Conservation (phyloP, 2,329 filamentous ascomycete genomes). For the Trichothecium roseum region DNA sequence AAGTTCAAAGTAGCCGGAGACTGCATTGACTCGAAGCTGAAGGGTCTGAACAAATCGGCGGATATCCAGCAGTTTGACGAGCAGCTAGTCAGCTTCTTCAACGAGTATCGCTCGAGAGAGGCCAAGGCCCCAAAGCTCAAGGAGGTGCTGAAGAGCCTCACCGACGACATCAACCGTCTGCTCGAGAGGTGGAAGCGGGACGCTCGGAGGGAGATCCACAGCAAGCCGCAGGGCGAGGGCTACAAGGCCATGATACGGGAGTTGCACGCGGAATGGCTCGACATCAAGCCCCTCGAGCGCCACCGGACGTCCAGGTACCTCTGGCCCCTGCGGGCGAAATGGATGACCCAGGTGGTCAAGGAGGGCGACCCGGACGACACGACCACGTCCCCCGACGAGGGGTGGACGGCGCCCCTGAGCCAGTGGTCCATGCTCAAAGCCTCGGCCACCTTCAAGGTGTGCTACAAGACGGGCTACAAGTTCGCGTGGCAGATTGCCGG, state of each 20-base stretch:
- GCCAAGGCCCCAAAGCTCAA: slow-evolving; percentile 15
- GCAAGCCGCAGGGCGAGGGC: slow-evolving; percentile 6
- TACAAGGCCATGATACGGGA: slow-evolving; percentile 18
- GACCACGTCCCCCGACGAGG: neutral
- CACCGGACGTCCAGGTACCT: slow-evolving; percentile 5
- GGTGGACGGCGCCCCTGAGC: slow-evolving; percentile 14
- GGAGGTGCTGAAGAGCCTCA: slow-evolving; percentile 21
- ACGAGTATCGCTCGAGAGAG: slow-evolving; percentile 21
- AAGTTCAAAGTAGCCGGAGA: slow-evolving; percentile 42
- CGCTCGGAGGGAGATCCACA: slow-evolving; percentile 1
- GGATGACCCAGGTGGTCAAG: neutral
- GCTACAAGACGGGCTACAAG: slow-evolving; percentile 11
- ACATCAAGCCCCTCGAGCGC: slow-evolving; percentile 24
- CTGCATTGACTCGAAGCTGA: slow-evolving; percentile 25
- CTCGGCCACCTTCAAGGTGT: slow-evolving; percentile 33
- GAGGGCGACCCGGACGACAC: neutral
- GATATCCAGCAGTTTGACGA: slow-evolving; percentile 19
- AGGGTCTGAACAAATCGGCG: slow-evolving; percentile 16
- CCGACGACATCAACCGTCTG: slow-evolving; percentile 19
- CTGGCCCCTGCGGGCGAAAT: neutral
- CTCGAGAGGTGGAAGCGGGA: slow-evolving; percentile 21
- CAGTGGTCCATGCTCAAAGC: slow-evolving; percentile 41
- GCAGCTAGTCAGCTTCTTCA: slow-evolving; percentile 22
- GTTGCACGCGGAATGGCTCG: slow-evolving; percentile 29
- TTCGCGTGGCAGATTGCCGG: slow-evolving; percentile 40